Evolutionary conservation across 108 stramenopile species (phyloP).

Genomic region (Craspedostauros australis): DNA sequence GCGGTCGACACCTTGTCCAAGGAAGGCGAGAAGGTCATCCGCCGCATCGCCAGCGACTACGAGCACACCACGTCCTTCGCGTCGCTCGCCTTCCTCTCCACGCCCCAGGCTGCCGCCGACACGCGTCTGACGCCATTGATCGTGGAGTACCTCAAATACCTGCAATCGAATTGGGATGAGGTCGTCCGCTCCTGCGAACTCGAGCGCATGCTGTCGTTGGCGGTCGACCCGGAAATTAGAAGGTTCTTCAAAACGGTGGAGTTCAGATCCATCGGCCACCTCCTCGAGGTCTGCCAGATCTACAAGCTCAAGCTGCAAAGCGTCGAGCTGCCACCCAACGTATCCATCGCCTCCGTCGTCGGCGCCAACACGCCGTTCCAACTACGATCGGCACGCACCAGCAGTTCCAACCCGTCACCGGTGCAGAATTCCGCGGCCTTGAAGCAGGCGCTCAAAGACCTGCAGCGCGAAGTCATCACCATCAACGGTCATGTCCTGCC

Average conservation of each 20-base stretch:
- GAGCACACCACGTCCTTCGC: constrained; percentile 81
- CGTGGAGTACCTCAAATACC: constrained; percentile 54
- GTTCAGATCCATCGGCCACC: constrained; percentile 75
- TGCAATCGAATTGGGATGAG: constrained; percentile 50
- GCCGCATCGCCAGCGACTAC: constrained; percentile 64
- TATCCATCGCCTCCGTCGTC: constrained; percentile 23
- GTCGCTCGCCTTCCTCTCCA: constrained; percentile 75
- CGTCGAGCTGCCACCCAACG: constrained; percentile 56
- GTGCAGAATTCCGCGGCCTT: constrained; percentile 43
- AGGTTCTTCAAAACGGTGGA: constrained; percentile 66
- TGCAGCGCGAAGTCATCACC: constrained; percentile 77
- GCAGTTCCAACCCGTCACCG: no score
- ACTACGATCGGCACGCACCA: no score
- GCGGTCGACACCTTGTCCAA: constrained; percentile 64
- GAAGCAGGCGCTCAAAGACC: constrained; percentile 72
- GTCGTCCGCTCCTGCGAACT: constrained; percentile 58
- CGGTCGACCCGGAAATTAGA: constrained; percentile 54
- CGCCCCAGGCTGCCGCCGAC: constrained; percentile 71
- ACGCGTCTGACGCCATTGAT: constrained; percentile 59
- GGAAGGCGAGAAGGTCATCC: constrained; percentile 48
- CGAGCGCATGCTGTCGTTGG: constrained; percentile 53
- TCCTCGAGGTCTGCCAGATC: constrained; percentile 73
- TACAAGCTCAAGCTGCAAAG: constrained; percentile 52
- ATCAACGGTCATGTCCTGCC: constrained; percentile 80
- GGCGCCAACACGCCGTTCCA: constrained; percentile 14